Base-by-base conservation (phyloP, 352 stramenopile species). In the Hyaloperonospora arabidopsidis region DNA sequence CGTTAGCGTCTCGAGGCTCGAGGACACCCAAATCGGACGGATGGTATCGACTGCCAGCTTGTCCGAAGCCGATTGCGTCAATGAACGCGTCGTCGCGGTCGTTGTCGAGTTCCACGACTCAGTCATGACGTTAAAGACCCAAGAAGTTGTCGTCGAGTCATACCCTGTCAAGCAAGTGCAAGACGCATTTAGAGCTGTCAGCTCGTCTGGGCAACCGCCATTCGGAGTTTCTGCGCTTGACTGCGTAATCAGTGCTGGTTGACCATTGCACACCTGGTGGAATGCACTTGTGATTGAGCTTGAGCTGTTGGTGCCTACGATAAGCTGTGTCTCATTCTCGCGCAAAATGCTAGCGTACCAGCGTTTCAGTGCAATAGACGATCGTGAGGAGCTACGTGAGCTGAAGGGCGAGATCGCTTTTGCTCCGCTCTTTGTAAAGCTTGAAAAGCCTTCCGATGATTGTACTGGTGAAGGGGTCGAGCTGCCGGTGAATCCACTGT, bases 81-180 rank as follows among this genome's bases (percentile, higher is more conserved):
- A 34, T 28, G 63, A 45, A 41, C 62, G 63, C 4, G 45, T 52
- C 12, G 52, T 55, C 14, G 54, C 50, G 21, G 2, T 49, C 2
- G 32, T 56, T 15, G 32, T 55, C 1, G 54, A 57, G 17, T 67
- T 65, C 45, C 36, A 58, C 4, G 40, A 52, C 47, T 72, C 52
- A 6, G 49, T 36, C 10, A 54, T 64, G 21, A 74, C 40, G 23
- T 54, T 49, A 17, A 77, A 77, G 12, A 32, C 2, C 68, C 68
- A 77, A 19, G 55, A 58, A 7, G 34, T 51, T 8, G 57, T 48
- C 1, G 48, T 65, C 39, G 65, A 41, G 11, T 40, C 58, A 49
- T 65, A 69, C 3, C 60, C 66, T 28, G 63, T 71, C 19, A 78
- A 52, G 32, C 66, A 78, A 17, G 69, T 74, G 36, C 66, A 78